phyloP scores from a whole-genome alignment of 805 yeast species.

The Blastobotrys parvus region DNA sequence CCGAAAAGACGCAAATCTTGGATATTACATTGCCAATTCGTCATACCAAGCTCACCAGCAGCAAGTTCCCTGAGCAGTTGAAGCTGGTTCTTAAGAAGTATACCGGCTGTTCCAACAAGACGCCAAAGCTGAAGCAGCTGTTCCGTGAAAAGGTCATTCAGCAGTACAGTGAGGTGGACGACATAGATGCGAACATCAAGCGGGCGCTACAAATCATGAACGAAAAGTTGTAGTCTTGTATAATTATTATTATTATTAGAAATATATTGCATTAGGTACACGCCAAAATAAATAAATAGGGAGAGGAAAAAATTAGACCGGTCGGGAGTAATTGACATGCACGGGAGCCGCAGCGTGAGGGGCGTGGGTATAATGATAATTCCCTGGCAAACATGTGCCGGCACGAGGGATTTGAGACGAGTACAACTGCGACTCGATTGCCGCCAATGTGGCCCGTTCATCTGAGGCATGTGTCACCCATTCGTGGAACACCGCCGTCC shows the following conservation, averaged over 20 bases:
- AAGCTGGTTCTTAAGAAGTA: constrained; percentile 67
- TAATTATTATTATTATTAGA: background rate
- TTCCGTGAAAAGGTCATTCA: constrained; percentile 20
- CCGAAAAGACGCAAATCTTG: constrained; percentile 23
- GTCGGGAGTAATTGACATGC: background rate
- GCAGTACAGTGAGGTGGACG: constrained; percentile 11
- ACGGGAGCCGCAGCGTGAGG: no score
- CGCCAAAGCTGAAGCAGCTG: constrained; percentile 16
- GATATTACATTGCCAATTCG: constrained; percentile 67
- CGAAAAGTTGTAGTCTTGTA: background rate
- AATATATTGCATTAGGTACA: background rate
- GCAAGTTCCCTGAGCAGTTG: constrained; percentile 47
- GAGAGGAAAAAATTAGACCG: background rate
- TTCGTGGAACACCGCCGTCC: background rate
- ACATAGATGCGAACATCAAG: constrained; percentile 5
- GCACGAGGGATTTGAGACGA: no score
- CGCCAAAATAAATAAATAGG: background rate
- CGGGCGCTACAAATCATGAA: background rate
- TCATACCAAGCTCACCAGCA: constrained; percentile 33
- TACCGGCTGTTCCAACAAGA: constrained; percentile 24
- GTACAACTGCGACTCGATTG: background rate
- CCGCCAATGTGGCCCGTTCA: background rate
- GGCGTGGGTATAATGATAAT: no score
- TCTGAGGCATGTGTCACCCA: background rate
- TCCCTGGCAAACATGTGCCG: no score